phyloP scores from a whole-genome alignment of 495 filamentous ascomycete genomes.

The Cercophora scortea region DNA sequence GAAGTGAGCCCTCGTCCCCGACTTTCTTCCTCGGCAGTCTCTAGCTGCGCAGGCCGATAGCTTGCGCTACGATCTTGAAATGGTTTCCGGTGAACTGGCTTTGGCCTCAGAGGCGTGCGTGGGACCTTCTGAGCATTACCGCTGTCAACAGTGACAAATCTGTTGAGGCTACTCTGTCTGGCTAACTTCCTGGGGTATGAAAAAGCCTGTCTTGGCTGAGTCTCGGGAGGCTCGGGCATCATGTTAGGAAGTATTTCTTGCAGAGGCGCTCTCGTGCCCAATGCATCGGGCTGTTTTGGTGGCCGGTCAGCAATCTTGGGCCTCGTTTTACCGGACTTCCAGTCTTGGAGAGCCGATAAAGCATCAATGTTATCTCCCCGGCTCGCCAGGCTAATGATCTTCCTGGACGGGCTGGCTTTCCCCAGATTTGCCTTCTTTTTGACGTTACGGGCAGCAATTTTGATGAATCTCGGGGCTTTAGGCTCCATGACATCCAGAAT shows the following conservation, averaged over 20 bases:
- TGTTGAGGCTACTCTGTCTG: slow-evolving; percentile 27
- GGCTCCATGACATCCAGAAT: slow-evolving; percentile 63
- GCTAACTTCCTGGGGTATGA: slow-evolving; percentile 15
- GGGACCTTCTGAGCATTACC: too few species aligned
- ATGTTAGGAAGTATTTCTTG: slow-evolving; percentile 25
- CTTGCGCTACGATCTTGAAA: not conserved
- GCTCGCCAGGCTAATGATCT: slow-evolving; percentile 65
- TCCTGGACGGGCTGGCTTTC: slow-evolving; percentile 65
- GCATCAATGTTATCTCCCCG: slow-evolving; percentile 69
- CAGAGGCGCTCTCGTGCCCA: slow-evolving; percentile 15
- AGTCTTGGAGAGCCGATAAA: slow-evolving; percentile 56
- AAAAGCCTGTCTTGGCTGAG: slow-evolving; percentile 1
- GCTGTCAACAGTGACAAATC: slow-evolving; percentile 19
- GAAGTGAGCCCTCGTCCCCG: slow-evolving; percentile 23
- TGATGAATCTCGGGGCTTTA: slow-evolving; percentile 64
- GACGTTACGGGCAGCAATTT: slow-evolving; percentile 66
- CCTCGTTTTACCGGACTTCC: slow-evolving; percentile 64
- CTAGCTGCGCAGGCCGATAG: slow-evolving; percentile 40
- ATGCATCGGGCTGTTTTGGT: slow-evolving; percentile 8
- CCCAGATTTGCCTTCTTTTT: slow-evolving; percentile 55
- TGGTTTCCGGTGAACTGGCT: not conserved
- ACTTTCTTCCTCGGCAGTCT: slow-evolving; percentile 27
- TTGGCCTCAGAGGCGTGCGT: too few species aligned
- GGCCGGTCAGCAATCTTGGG: slow-evolving; percentile 29
- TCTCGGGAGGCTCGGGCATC: slow-evolving; percentile 4